A percentile compares a stretch with the other conserved stretches of the same genome.
These are phyloP conservation scores for Yarrowia yakushimensis DNA, from an alignment of 805 yeast genomes.

Conservation along the genomic window DNA sequence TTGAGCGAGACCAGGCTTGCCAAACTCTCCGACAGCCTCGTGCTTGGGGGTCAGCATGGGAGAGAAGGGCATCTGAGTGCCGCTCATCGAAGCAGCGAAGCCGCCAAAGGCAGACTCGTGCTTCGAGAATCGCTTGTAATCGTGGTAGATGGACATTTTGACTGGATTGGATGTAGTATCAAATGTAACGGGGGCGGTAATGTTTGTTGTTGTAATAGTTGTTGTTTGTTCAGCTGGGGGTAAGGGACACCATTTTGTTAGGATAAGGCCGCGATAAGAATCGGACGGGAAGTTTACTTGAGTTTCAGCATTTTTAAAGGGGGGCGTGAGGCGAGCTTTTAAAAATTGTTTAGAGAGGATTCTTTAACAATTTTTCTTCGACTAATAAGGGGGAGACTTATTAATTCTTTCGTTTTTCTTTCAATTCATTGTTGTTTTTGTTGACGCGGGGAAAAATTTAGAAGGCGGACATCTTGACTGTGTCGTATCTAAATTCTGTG, in stretches of 20 bases:
- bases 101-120: constrained; percentile 35
- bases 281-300: constrained; percentile 19
- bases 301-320: constrained; percentile 24
- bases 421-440: constrained; percentile 7
- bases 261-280: constrained; percentile 20
- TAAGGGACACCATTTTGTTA: background rate
- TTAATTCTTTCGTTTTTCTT: constrained; percentile 18
- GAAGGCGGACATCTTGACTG: constrained; percentile 26
- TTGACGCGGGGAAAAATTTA: constrained; percentile 21
- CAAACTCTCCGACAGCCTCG: constrained; percentile 21
- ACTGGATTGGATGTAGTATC: constrained; percentile 4
- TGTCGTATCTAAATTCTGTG: background rate
- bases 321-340: constrained; percentile 25
- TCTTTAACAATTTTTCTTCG: constrained; percentile 26
- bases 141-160: constrained; percentile 21
- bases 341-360: constrained; percentile 19
- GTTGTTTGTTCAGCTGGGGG: constrained; percentile 2
- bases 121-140: constrained; percentile 28
- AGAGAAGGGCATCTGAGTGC: constrained; percentile 18
- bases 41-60: constrained; percentile 27
- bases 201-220: constrained; percentile 12
- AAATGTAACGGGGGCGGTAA: background rate
- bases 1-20: background rate
- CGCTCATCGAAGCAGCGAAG: constrained; percentile 26
- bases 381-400: constrained; percentile 24